A percentile compares a stretch with the other conserved stretches of the same genome.
phyloP scores from a whole-genome alignment of 2,329 filamentous ascomycete genomes.

The Aspergillus vadensis region DNA sequence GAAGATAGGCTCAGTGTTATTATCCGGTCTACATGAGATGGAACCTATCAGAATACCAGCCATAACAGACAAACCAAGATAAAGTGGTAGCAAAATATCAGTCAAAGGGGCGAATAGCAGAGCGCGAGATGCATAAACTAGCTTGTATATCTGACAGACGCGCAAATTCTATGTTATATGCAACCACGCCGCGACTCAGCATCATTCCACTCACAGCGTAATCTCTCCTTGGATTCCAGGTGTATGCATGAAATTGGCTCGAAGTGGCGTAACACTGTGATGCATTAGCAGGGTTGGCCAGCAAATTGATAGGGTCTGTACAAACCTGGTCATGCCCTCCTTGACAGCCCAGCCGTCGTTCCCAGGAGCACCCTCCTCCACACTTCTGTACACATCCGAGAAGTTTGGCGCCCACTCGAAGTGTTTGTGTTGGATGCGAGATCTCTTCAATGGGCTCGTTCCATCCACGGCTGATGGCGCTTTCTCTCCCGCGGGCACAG shows the following conservation, averaged over 20 bases:
- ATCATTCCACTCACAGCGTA: slow-evolving; percentile 70
- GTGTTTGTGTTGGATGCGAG: slow-evolving; percentile 73
- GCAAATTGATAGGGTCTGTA: background rate
- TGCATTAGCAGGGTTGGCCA: slow-evolving; percentile 10
- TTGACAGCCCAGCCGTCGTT: slow-evolving; percentile 94
- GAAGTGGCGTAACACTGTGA: slow-evolving; percentile 79
- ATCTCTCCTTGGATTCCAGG: slow-evolving; percentile 70
- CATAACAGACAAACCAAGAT: slow-evolving; percentile 18
- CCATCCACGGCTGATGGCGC: slow-evolving; percentile 45
- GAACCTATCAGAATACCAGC: slow-evolving; percentile 35
- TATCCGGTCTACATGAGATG: slow-evolving; percentile 38
- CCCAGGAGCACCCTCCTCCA: slow-evolving; percentile 75
- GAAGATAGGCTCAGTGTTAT: slow-evolving; percentile 47
- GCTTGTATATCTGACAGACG: slow-evolving; percentile 28
- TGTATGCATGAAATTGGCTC: slow-evolving; percentile 87
- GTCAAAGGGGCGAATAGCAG: slow-evolving; percentile 4
- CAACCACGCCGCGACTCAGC: slow-evolving; percentile 24
- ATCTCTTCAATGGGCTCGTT: slow-evolving; percentile 32
- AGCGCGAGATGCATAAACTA: slow-evolving; percentile 30
- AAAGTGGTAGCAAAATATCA: background rate
- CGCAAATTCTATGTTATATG: slow-evolving; percentile 29
- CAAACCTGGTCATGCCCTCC: slow-evolving; percentile 79
- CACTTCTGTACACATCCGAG: slow-evolving; percentile 81
- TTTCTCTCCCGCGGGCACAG: too few relatives aligned
- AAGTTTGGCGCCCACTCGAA: slow-evolving; percentile 95